Conservation (phyloP, 495 filamentous ascomycete genomes). For the Penicillium angulare region DNA sequence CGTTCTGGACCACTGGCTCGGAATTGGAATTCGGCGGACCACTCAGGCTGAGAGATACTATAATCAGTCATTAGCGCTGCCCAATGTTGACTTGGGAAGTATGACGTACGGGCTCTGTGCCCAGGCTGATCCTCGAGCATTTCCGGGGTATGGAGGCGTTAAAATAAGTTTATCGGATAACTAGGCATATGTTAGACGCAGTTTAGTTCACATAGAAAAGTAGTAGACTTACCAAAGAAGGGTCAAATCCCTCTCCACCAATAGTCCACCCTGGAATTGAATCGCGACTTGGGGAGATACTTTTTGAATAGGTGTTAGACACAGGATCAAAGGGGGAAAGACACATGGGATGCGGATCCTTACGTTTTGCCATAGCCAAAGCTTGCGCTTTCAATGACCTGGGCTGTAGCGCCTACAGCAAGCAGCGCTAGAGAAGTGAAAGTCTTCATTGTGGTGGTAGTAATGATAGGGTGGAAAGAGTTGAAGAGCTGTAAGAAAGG, state of each 20-base stretch:
- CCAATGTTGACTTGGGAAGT: background rate
- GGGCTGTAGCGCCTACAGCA: constrained; percentile 55
- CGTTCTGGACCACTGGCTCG: constrained; percentile 82
- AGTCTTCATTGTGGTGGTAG: constrained; percentile 39
- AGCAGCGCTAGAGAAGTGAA: constrained; percentile 44
- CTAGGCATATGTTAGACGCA: constrained; percentile 21
- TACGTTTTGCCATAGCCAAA: constrained; percentile 74
- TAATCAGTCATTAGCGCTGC: constrained; percentile 18
- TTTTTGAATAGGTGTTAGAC: constrained; percentile 34
- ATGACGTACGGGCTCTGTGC: constrained; percentile 59
- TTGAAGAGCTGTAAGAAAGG: background rate
- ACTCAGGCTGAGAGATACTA: constrained; percentile 57
- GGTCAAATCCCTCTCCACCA: constrained; percentile 65
- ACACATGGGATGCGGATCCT: constrained; percentile 19
- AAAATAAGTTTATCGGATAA: constrained; percentile 90
- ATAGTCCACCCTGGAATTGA: constrained; percentile 65
- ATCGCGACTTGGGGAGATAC: constrained; percentile 55
- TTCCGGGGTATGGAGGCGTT: constrained; percentile 85
- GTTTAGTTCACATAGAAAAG: background rate
- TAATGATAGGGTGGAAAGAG: constrained; percentile 10
- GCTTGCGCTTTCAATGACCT: constrained; percentile 65
- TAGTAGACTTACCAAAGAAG: constrained; percentile 54
- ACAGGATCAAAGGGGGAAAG: background rate
- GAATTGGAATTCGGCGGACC: constrained; percentile 83
- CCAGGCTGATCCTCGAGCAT: constrained; percentile 82